phyloP scores from a whole-genome alignment of 371 early-diverging fungal genomes.

The Sporodiniella umbellata region DNA sequence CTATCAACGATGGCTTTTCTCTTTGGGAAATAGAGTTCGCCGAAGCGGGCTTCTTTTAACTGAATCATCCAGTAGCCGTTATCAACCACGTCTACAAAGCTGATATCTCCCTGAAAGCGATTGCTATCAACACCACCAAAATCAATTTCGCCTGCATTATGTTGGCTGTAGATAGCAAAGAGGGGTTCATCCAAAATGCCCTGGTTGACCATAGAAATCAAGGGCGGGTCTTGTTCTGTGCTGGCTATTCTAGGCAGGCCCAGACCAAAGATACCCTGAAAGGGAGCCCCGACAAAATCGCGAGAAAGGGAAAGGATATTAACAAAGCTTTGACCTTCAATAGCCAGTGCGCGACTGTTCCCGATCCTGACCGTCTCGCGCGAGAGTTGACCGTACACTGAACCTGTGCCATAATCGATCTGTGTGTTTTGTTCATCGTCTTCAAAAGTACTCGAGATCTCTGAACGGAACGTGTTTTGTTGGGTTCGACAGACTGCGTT shows the following conservation, averaged over 20 bases:
- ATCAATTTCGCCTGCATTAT: conserved; percentile 59
- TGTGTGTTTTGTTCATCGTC: conserved; percentile 24
- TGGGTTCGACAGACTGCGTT: conserved; percentile 54
- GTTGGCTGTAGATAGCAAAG: conserved; percentile 66
- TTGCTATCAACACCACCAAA: conserved; percentile 63
- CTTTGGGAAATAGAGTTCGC: background rate
- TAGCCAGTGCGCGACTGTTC: conserved; percentile 21
- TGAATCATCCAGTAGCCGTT: conserved; percentile 80
- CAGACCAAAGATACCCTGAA: conserved; percentile 71
- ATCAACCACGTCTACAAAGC: conserved; percentile 67
- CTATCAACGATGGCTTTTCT: conserved; percentile 57
- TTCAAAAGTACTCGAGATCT: conserved; percentile 9
- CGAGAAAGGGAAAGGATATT: conserved; percentile 52
- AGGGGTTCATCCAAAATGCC: conserved; percentile 60
- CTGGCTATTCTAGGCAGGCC: conserved; percentile 58
- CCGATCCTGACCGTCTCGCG: conserved; percentile 52
- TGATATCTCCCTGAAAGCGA: conserved; percentile 49
- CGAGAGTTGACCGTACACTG: conserved; percentile 43
- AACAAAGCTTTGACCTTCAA: conserved; percentile 48
- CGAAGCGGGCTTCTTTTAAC: conserved; percentile 42
- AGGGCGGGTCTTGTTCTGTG: conserved; percentile 44
- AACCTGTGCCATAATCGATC: conserved; percentile 68
- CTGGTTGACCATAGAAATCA: conserved; percentile 68
- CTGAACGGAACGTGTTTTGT: conserved; percentile 6
- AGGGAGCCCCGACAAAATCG: conserved; percentile 55